Conservation (phyloP, 2,329 filamentous ascomycete genomes). For the Hymenoscyphus scutula region DNA sequence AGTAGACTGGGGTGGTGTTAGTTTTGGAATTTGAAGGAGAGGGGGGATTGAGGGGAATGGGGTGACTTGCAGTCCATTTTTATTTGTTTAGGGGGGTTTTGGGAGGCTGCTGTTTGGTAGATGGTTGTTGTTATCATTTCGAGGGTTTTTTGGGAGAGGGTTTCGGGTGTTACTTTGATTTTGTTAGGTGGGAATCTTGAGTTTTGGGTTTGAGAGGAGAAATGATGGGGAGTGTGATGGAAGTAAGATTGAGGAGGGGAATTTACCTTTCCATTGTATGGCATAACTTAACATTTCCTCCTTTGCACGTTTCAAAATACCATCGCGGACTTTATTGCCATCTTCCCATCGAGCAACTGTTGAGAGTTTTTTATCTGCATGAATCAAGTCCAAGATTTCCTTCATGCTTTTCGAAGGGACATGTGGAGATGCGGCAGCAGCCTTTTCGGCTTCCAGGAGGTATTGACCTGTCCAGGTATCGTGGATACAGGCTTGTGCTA, state of each 20-base stretch:
- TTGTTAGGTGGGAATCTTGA: background rate
- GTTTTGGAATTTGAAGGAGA: no score
- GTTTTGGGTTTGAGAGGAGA: no score
- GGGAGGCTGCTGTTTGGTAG: conserved; percentile 50
- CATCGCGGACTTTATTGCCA: conserved; percentile 65
- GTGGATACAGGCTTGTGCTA: conserved; percentile 76
- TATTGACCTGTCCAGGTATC: conserved; percentile 52
- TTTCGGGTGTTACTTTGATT: conserved; percentile 48
- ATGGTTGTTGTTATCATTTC: conserved; percentile 69
- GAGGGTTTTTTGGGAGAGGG: conserved; percentile 48
- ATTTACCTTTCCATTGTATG: conserved; percentile 48
- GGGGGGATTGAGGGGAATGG: no score
- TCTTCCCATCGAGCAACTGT: conserved; percentile 52
- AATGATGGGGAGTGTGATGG: no score
- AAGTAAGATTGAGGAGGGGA: background rate
- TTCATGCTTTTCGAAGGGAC: conserved; percentile 46
- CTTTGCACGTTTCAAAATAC: conserved; percentile 60
- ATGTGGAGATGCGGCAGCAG: conserved; percentile 31
- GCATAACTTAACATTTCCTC: conserved; percentile 63
- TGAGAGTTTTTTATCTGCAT: conserved; percentile 54
- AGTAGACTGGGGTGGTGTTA: conserved; percentile 50
- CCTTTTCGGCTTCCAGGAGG: conserved; percentile 52
- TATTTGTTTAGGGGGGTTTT: conserved; percentile 60
- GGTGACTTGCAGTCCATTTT: conserved; percentile 63
- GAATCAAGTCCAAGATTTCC: conserved; percentile 60